These are phyloP conservation scores for Chaetomiaceae sp. DNA, from an alignment of 2,329 filamentous ascomycete genomes.

Conservation along the genomic window DNA sequence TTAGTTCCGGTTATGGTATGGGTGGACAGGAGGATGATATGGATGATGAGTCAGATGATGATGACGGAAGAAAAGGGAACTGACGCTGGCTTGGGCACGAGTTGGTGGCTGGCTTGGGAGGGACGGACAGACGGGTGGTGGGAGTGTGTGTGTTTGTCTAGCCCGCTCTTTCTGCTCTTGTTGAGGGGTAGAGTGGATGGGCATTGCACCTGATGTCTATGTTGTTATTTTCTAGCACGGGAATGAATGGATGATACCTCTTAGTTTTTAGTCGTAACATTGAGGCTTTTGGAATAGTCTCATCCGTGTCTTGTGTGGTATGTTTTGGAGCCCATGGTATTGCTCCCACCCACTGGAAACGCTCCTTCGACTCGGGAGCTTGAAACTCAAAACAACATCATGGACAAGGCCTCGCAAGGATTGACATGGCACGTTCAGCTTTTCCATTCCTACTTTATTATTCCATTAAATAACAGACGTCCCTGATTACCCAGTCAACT, in stretches of 20 bases:
- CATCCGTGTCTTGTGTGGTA: neutral
- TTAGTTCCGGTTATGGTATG: neutral
- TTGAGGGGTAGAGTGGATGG: neutral
- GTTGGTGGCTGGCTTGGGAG: neutral
- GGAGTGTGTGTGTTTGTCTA: neutral
- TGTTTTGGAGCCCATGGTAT: no score
- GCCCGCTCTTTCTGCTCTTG: neutral
- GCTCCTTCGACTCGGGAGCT: no score
- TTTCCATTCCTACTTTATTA: neutral
- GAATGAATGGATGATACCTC: constrained; percentile 17
- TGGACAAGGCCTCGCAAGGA: no score
- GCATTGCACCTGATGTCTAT: neutral
- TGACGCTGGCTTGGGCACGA: neutral
- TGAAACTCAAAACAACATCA: no score
- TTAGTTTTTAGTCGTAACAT: no score
- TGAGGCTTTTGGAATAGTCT: no score
- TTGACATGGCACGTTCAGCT: neutral
- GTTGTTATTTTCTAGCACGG: constrained; percentile 13
- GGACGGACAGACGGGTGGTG: neutral
- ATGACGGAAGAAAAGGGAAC: neutral
- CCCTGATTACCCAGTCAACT: neutral
- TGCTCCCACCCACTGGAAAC: no score
- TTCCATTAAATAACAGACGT: neutral
- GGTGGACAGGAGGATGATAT: neutral
- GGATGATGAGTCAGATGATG: neutral